Evolutionary conservation across 768 basidiomycete species (phyloP).

Genomic region (Mycena rosella): DNA sequence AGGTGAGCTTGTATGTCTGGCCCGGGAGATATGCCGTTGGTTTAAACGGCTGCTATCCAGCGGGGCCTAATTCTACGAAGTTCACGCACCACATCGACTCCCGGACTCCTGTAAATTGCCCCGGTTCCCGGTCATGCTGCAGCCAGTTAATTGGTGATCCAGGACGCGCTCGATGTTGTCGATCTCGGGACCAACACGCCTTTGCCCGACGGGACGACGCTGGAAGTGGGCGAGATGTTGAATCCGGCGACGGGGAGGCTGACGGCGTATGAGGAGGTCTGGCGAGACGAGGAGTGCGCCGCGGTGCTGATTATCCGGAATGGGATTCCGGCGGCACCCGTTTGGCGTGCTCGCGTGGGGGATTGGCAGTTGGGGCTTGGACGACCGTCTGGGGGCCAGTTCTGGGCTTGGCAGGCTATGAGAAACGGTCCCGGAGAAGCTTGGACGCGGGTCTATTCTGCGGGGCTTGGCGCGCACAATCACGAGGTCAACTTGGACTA

Average conservation of each 20-base stretch:
- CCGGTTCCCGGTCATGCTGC: too few species aligned
- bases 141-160: background rate
- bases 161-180: conserved; percentile 37
- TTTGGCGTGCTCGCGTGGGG: conserved; percentile 35
- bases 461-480: background rate
- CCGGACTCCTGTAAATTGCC: conserved; percentile 42
- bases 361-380: conserved; percentile 31
- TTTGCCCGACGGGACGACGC: conserved; percentile 45
- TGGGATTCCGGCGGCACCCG: background rate
- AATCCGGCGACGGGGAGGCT: conserved; percentile 47
- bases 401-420: conserved; percentile 36
- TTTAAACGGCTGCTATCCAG: background rate
- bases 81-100: conserved; percentile 52
- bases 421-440: background rate
- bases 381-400: conserved; percentile 1
- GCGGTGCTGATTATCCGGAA: conserved; percentile 25
- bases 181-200: conserved; percentile 45
- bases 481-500: background rate
- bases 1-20: conserved; percentile 1
- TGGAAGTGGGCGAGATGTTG: conserved; percentile 51
- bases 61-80: conserved; percentile 38
- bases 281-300: conserved; percentile 44
- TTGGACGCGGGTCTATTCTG: conserved; percentile 14
- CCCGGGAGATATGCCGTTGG: background rate
- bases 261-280: conserved; percentile 49